Base-by-base conservation (phyloP, 208 protist genomes). In the Crithidia bombi region DNA sequence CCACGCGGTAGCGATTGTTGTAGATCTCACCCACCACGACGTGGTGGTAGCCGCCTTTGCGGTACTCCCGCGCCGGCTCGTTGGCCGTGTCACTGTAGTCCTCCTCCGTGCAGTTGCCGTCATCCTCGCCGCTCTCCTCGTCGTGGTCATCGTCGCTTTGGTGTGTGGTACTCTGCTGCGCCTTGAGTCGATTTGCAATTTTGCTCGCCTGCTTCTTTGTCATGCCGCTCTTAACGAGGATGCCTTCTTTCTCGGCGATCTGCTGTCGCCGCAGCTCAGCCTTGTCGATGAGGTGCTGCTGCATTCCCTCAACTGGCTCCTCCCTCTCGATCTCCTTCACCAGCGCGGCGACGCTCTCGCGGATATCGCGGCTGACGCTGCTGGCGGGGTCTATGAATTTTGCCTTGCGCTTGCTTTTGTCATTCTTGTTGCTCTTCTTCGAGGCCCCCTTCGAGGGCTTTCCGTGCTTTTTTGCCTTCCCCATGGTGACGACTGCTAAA, bases 21-120 rank as follows among this genome's bases (percentile, higher is more conserved):
- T 98, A 98, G 21, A 98, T 70, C 39, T 99, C 97, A 26, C 94
- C 97, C 4, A 97, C 62, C 28, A 87, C 69, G 2, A 99, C 97
- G 38, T 91, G 94, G 70, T 99, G 98, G 73, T 99, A 99, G 32
- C 98, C 98, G 19, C 98, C 98, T 43, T 94, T 92, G 58, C 90
- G 78, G 81, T 98, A 98, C 65, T 96, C 88, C 59, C 65, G 78
- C 17, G 76, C 69, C 23, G 81, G 85, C 66, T 96, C 91, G 69
- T 96, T 96, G 6, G 84, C 86, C 33, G 87, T 96, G 51, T 96
- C 90, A 51, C 87, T 93, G 77, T 87, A 96, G 67, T 96, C 90
- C 66, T 93, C 85, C 63, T 86, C 86, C 21, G 79, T 89, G 19
- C 72, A 71, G 49, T 78, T 79, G 44, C 68, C 73, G 39, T 82